Conservation (phyloP, 257 asterid species). For the Datura wrightii region DNA sequence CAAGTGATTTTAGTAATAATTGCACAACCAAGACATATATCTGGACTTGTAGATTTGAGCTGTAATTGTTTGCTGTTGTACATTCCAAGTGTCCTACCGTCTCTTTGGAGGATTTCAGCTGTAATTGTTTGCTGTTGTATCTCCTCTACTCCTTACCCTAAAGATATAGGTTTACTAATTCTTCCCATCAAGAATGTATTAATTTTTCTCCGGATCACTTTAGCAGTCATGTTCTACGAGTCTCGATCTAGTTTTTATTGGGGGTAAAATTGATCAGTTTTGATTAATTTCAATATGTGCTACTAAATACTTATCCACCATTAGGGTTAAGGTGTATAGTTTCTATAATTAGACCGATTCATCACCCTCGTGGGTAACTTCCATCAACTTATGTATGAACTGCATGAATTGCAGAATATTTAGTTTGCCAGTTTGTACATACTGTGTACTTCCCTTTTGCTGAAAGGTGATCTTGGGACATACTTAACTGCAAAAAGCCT, state of each 20-base stretch:
- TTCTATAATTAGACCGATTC: neutral
- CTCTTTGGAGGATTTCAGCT: neutral
- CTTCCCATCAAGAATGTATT: constrained; percentile 8
- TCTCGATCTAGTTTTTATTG: neutral
- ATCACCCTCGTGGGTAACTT: constrained; percentile 20
- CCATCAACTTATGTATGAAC: neutral
- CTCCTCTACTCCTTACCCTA: neutral
- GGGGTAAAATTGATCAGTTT: neutral
- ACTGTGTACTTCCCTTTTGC: neutral
- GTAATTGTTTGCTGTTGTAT: neutral
- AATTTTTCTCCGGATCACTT: neutral
- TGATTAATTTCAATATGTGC: neutral
- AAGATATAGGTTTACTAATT: neutral
- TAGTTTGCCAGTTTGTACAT: constrained; percentile 16
- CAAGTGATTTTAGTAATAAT: neutral
- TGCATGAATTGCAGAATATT: constrained; percentile 7
- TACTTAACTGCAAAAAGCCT: neutral
- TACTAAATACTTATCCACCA: neutral
- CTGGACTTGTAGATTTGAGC: neutral
- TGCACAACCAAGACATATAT: neutral
- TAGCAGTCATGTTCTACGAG: neutral
- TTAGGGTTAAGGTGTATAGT: neutral
- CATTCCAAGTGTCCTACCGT: neutral
- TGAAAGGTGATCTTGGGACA: neutral
- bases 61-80: neutral